A percentile compares a stretch with the other conserved stretches of the same genome.
Evolutionary conservation across 495 filamentous ascomycete species (phyloP).

Genomic region (Cercophora newfieldiana): DNA sequence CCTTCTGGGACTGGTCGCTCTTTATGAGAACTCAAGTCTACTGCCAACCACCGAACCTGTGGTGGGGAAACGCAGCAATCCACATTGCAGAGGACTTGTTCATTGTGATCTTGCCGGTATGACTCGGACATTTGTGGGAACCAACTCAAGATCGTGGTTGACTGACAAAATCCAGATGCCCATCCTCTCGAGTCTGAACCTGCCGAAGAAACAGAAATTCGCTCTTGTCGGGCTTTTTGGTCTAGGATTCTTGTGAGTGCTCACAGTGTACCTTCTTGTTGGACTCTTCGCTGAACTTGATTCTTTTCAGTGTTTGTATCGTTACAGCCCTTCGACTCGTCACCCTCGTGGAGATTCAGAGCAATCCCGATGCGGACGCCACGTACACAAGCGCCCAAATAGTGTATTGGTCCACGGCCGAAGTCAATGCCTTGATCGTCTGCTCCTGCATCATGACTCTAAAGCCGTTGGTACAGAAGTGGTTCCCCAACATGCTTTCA

Average conservation of each 20-base stretch:
- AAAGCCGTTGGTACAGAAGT: constrained; percentile 31
- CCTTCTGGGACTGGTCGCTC: constrained; percentile 35
- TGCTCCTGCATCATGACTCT: constrained; percentile 37
- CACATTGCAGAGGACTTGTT: constrained; percentile 29
- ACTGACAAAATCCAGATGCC: constrained; percentile 23
- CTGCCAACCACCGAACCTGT: constrained; percentile 31
- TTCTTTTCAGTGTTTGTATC: constrained; percentile 29
- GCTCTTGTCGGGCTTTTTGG: constrained; percentile 33
- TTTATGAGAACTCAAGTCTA: constrained; percentile 23
- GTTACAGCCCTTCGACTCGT: constrained; percentile 30
- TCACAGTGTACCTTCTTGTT: no score
- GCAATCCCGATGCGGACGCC: constrained; percentile 15
- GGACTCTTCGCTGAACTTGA: not conserved
- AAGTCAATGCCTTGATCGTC: constrained; percentile 32
- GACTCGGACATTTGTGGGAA: not conserved
- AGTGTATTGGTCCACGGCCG: constrained; percentile 32
- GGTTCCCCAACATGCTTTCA: constrained; percentile 27
- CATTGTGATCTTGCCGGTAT: constrained; percentile 32
- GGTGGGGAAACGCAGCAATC: constrained; percentile 33
- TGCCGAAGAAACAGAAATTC: constrained; percentile 30
- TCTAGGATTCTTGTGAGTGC: constrained; percentile 32
- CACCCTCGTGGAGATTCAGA: constrained; percentile 22
- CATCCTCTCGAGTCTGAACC: constrained; percentile 26
- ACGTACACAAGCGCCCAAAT: constrained; percentile 30
- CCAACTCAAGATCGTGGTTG: not conserved